A percentile compares a stretch with the other conserved stretches of the same genome.
Evolutionary conservation across 129 eudicot genomes (phyloP).

Genomic region (Tagetes erecta): DNA sequence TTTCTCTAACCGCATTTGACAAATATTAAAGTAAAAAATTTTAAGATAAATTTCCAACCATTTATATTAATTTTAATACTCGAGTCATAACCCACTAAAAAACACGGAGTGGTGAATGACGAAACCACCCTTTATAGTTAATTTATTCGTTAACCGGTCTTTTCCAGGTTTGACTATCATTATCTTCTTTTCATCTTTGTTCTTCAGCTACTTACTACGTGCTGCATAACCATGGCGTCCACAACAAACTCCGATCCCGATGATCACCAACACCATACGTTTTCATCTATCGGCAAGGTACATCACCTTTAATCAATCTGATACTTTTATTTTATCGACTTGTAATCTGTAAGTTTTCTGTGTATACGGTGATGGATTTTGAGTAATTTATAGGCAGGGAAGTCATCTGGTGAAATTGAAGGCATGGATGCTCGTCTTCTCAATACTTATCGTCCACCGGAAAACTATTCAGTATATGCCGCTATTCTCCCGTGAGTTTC

Average conservation of each 20-base stretch:
- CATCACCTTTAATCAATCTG: neutral
- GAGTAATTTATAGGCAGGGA: constrained; percentile 35
- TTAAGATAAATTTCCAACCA: too few relatives aligned
- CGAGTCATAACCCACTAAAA: too few relatives aligned
- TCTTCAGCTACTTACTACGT: constrained; percentile 20
- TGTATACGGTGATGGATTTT: constrained; percentile 5
- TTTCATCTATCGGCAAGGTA: constrained; percentile 58
- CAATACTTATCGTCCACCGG: constrained; percentile 31
- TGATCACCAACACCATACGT: constrained; percentile 30
- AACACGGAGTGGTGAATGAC: neutral
- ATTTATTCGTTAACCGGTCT: constrained; percentile 18
- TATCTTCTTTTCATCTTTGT: neutral
- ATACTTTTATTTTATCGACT: neutral
- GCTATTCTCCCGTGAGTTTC: constrained; percentile 71
- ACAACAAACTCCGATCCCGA: constrained; percentile 47
- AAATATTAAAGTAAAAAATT: too few relatives aligned
- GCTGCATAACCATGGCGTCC: constrained; percentile 39
- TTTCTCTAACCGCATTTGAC: too few relatives aligned
- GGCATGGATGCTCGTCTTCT: constrained; percentile 50
- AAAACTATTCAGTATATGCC: constrained; percentile 53
- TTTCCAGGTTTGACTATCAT: neutral
- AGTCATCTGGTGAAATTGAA: constrained; percentile 49
- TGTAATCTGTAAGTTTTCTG: neutral
- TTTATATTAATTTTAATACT: too few relatives aligned
- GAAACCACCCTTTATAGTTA: constrained; percentile 14